Base-by-base conservation (phyloP, 306 rosid genomes). In the Fagus sylvatica region DNA sequence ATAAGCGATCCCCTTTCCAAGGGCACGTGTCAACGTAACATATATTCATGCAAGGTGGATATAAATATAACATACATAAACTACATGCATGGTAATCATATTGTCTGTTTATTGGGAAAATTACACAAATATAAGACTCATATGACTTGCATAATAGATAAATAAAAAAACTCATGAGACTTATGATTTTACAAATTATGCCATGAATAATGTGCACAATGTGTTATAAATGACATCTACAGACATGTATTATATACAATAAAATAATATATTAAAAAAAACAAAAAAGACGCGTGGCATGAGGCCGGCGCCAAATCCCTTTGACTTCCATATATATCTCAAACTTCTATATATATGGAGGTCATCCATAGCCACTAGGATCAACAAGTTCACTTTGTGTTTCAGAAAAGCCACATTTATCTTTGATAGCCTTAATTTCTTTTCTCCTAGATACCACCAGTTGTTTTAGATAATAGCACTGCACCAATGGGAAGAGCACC, bases 271-370 rank as follows among this genome's bases (percentile, higher is more conserved):
- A 22, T 22, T 22, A 22, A 22, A 22, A 22, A 0, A n/a, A 80
- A 53, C 54, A 40, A 84, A 59, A 28, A 43, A 53, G 80, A 74
- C 89, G 84, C 72, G 78, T 81, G 86, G 83, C 86, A 75, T 17
- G 57, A 85, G 98, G 97, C 2, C 98, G 99, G 98, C 89, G 79
- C 98, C 99, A 86, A 92, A 95, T 89, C 83, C 65, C 19, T 70
- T 88, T 89, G 98, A 95, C 98, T 88, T 90, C 75, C 5, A 72
- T 33, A 0, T 5, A 49, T 71, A 53, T 74, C 75, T 57, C 75
- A 85, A 84, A 83, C 73, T 69, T 71, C 54, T 84, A 80, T 94
- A 88, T 83, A 84, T 76, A 69, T 79, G 73, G 7, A 66, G 41
- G 66, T 56, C 85, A 6, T 76, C 69, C 71, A 42, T 10, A 39